Conservation (phyloP, 2,329 filamentous ascomycete genomes). For the Juglanconis oblonga region DNA sequence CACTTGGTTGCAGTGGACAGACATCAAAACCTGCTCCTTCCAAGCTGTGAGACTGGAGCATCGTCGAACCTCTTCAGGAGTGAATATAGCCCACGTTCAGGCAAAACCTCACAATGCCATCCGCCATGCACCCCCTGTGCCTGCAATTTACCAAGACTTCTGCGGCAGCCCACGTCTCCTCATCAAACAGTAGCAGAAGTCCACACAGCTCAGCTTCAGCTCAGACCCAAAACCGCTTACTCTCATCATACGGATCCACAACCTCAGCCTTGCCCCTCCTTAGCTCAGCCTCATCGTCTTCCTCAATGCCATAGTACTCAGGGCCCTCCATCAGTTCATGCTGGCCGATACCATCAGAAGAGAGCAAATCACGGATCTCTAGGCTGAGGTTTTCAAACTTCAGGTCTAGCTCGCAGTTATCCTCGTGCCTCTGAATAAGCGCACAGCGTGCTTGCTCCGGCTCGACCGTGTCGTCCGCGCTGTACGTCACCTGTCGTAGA, state of each 20-base stretch:
- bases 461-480: background rate
- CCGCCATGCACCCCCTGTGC: no score
- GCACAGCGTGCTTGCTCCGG: background rate
- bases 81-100: no score
- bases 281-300: conserved; percentile 8
- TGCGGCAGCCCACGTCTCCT: no score
- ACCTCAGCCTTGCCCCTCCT: conserved; percentile 2
- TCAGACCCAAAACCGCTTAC: conserved; percentile 13
- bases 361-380: conserved; percentile 14
- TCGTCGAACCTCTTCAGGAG: no score
- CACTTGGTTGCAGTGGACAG: no score
- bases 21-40: no score
- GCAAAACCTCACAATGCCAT: no score
- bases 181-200: no score
- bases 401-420: conserved; percentile 19
- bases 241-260: conserved; percentile 5
- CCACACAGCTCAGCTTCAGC: no score
- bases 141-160: no score
- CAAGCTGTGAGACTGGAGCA: no score
- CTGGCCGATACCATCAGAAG: conserved; percentile 12
- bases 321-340: conserved; percentile 2
- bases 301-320: conserved; percentile 5
- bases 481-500: background rate
- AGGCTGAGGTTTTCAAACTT: conserved; percentile 17
- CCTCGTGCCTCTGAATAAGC: conserved; percentile 3